A percentile compares a stretch with the other conserved stretches of the same genome.
phyloP scores from a whole-genome alignment of 2,329 filamentous ascomycete genomes.

The Parasarocladium wereldwijsianum region DNA sequence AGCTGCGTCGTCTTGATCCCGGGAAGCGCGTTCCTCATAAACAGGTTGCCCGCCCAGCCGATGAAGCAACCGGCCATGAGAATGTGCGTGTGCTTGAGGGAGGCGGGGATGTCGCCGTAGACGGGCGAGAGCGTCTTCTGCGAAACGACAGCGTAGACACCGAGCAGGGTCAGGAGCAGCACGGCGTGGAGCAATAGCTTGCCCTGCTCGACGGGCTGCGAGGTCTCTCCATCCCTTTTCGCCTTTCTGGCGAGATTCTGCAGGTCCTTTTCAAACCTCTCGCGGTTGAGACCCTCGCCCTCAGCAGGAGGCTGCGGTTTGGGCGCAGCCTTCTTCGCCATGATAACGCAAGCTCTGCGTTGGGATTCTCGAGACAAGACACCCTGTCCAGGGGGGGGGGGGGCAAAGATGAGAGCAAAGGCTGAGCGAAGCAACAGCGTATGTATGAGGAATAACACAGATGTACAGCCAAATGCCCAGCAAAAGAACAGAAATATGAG shows the following conservation, averaged over 20 bases:
- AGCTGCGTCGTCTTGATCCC: constrained; percentile 30
- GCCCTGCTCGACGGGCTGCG: constrained; percentile 20
- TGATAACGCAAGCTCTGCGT: too few relatives aligned
- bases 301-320: constrained; percentile 9
- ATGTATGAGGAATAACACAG: background rate
- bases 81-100: constrained; percentile 54
- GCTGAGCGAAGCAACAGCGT: constrained; percentile 3
- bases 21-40: constrained; percentile 30
- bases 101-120: constrained; percentile 71
- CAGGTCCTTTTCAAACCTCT: constrained; percentile 39
- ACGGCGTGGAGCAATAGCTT: constrained; percentile 21
- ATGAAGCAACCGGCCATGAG: constrained; percentile 52
- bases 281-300: constrained; percentile 29
- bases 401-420: too few relatives aligned
- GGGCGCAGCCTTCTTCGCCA: constrained; percentile 3
- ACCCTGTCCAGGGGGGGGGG: too few relatives aligned
- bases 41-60: constrained; percentile 56
- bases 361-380: too few relatives aligned
- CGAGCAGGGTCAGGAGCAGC: constrained; percentile 22
- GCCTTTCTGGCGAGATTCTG: constrained; percentile 32
- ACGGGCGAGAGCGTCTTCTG: constrained; percentile 70
- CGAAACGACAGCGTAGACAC: constrained; percentile 54
- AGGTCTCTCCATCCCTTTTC: constrained; percentile 15
- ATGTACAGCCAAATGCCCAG: too few relatives aligned
- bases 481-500: too few relatives aligned